Conservation (phyloP, 352 stramenopile genomes). For the Pythium vanterpoolii region DNA sequence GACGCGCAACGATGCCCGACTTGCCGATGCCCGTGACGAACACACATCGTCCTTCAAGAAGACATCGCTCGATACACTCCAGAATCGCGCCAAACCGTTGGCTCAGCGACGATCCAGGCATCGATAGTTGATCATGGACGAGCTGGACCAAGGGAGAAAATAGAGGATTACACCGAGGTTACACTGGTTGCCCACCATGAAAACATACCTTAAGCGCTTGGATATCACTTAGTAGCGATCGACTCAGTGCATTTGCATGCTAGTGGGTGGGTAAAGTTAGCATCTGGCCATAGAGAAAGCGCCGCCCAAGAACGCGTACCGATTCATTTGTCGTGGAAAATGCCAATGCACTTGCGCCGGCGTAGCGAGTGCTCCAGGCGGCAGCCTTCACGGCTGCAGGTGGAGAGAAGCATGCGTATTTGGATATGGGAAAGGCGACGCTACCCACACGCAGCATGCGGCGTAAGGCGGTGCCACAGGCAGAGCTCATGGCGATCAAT, state of each 20-base stretch:
- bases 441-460: not conserved
- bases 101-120: conserved; percentile 21
- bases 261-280: not conserved
- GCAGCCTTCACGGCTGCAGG: not conserved
- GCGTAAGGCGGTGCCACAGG: not conserved
- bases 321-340: not conserved
- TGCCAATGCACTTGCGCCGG: not conserved
- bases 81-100: conserved; percentile 33
- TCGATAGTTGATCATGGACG: conserved; percentile 33
- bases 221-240: conserved; percentile 15
- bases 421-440: not conserved
- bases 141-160: conserved; percentile 23
- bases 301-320: not conserved
- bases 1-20: conserved; percentile 66
- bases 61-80: conserved; percentile 38
- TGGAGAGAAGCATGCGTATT: not conserved
- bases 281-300: not conserved
- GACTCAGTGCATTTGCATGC: not conserved
- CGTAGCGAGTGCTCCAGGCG: not conserved
- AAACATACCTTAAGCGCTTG: conserved; percentile 12
- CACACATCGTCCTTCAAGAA: conserved; percentile 39
- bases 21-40: conserved; percentile 82
- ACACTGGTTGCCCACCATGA: no score
- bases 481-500: not conserved
- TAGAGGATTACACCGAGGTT: not conserved